Evolutionary conservation across 202 grass and related monocot genomes (phyloP), one percentile per base, ranked within the genome.

Genomic region (Zoysia matrella): DNA sequence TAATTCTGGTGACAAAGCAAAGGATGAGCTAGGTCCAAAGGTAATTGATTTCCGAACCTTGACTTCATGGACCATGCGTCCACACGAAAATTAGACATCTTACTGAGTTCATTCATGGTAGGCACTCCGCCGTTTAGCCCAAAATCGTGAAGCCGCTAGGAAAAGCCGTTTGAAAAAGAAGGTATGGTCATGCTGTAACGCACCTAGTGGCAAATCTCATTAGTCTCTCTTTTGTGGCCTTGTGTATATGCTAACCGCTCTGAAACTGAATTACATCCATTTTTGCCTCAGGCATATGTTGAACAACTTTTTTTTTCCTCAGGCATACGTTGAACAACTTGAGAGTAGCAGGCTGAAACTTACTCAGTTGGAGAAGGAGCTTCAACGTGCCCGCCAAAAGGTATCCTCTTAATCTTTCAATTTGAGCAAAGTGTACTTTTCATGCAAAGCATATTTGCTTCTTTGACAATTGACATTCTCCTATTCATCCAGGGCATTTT

Each of bases 111-210:
- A 56, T 71, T 83, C 39, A 51, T 73, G 67, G 68, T 69, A 97
- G 94, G 64, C 84, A 75, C 83, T 84, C 40, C 90, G 90, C 6
- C 91, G 92, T 51, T 88, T 97, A 62, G 94, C 92, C 65, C 94
- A 97, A 80, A 94, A 97, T 72, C 92, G 94, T 69, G 92, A 97
- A 85, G 94, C 94, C 65, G 94, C 92, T 56, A 88, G 86, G 74
- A 94, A 92, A 90, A 97, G 94, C 69, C 86, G 94, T 42, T 87
- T 94, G 83, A 92, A 86, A 58, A 97, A 97, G 84, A 97, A 94
- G 88, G 93, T 89, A 76, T 43, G 6, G 57, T 75, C 16, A 36
- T 36, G 58, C 7, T 0, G 36, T 46, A 65, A 85, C 52, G 16
- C 72, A 5, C 50, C 11, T 52, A 54, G 0, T 39, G 18, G 2